Evolutionary conservation across 192 early-diverging fungal genomes (phyloP), one percentile per base, ranked within the genome.

Genomic region (Coemansia sp.): DNA sequence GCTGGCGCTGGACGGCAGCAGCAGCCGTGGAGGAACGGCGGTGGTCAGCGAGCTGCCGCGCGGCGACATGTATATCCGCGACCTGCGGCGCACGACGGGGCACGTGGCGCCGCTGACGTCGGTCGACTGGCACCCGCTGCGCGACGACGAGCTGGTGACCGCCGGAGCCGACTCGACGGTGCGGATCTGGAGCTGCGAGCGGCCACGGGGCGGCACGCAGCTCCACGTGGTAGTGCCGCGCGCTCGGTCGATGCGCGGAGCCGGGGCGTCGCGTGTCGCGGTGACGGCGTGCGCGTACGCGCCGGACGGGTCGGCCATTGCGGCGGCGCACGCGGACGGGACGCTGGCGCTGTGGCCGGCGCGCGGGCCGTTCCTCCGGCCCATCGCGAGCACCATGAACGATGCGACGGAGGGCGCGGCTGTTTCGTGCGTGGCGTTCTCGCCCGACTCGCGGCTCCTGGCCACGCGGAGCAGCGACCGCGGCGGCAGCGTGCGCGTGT

Each of bases 51-150:
- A 94, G 66, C 94, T 86, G 58, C 81, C 86, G 62, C 95, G 95
- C 65, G 97, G 97, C 37, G 97, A 98, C 72, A 92, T 92, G 64
- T 98, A 98, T 70, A 89, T 98, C 42, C 85, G 91, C 11, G 97
- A 98, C 70, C 83, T 93, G 79, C 85, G 94, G 16, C 73, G 92
- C 43, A 94, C 93, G 43, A 86, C 75, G 66, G 97, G 97, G 9
- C 97, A 98, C 70, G 87, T 93, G 4, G 87, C 91, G 1, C 85
- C 90, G 5, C 68, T 98, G 32, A 95, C 92, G 6, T 71, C 86
- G 19, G 88, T 87, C 21, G 83, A 87, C 53, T 97, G 97, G 97
- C 88, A 92, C 76, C 95, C 95, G 0, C 54, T 61, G 10, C 84
- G 85, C 43, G 85, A 84, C 19, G 70, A 84, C 11, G 75, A 67